A percentile compares a stretch with the other conserved stretches of the same genome.
These are phyloP conservation scores for Curvularia eragrostidis DNA, from an alignment of 2,329 filamentous ascomycete species.

Conservation along the genomic window DNA sequence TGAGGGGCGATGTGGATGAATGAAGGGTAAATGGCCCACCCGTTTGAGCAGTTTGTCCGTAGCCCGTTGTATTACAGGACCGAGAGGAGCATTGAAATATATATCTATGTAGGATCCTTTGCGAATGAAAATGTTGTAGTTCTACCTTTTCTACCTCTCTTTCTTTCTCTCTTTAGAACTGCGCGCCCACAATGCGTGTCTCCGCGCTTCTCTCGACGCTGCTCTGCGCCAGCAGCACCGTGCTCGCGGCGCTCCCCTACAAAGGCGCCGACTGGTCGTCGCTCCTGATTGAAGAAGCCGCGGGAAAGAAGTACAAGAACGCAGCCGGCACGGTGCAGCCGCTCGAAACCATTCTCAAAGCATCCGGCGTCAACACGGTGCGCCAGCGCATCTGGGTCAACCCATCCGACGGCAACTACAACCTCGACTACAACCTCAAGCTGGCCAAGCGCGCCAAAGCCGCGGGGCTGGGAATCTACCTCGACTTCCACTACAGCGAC, in stretches of 20 bases:
- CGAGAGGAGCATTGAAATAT: neutral
- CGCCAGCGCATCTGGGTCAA: constrained; percentile 77
- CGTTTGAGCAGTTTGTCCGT: neutral
- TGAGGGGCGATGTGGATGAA: neutral
- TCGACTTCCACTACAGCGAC: constrained; percentile 72
- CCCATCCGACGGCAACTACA: constrained; percentile 65
- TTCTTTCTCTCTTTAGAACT: neutral
- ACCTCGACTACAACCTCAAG: constrained; percentile 72
- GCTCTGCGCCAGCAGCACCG: constrained; percentile 31
- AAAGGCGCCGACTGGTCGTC: constrained; percentile 76
- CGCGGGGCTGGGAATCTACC: constrained; percentile 65
- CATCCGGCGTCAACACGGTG: constrained; percentile 71
- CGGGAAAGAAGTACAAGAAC: constrained; percentile 67
- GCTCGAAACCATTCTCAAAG: constrained; percentile 68
- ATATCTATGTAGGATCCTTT: neutral
- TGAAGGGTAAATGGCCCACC: constrained; percentile 1
- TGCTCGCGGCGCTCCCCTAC: constrained; percentile 62
- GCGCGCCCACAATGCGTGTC: constrained; percentile 36
- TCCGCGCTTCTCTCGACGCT: constrained; percentile 24
- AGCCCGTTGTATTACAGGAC: neutral
- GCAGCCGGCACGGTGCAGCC: constrained; percentile 59
- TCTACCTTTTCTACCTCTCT: neutral
- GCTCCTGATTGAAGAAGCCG: constrained; percentile 66
- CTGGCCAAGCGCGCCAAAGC: constrained; percentile 70
- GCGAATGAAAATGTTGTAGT: neutral